Evolutionary conservation across 2,329 filamentous ascomycete species (phyloP).

Genomic region (Alternaria postmessia): DNA sequence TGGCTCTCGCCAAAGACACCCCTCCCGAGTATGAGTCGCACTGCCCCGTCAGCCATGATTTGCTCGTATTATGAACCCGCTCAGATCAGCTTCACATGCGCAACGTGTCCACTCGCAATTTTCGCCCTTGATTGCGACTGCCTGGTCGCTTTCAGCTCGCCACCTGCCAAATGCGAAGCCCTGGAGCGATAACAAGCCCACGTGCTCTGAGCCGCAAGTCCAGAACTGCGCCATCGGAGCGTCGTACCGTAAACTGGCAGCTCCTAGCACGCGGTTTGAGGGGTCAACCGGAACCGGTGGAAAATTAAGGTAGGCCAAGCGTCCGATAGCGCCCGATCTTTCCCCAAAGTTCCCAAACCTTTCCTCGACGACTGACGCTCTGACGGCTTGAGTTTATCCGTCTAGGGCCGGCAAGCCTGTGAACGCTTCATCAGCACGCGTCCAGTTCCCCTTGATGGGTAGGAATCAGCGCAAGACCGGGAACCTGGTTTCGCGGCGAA

Average conservation of each 20-base stretch:
- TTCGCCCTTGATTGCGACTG: background rate
- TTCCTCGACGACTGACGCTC: constrained; percentile 18
- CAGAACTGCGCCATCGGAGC: constrained; percentile 26
- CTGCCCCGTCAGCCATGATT: constrained; percentile 6
- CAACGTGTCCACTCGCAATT: constrained; percentile 4
- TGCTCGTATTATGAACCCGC: constrained; percentile 7
- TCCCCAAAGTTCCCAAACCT: constrained; percentile 21
- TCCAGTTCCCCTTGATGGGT: background rate
- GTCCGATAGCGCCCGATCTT: constrained; percentile 31
- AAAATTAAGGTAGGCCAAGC: constrained; percentile 47
- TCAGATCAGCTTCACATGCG: background rate
- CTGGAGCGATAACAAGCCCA: constrained; percentile 1
- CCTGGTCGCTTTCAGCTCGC: background rate
- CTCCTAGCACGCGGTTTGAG: constrained; percentile 10
- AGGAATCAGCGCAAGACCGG: background rate
- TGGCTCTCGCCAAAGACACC: constrained; percentile 22
- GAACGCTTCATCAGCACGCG: background rate
- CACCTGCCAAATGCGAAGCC: background rate
- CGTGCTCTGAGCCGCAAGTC: constrained; percentile 9
- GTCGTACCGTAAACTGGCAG: constrained; percentile 19
- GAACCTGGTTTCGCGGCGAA: background rate
- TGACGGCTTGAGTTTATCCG: constrained; percentile 11
- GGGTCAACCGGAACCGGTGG: constrained; percentile 19
- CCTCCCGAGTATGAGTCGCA: constrained; percentile 5
- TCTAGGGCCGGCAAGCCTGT: background rate